Evolutionary conservation across 1,284 basidiomycete species (phyloP).

Genomic region (Fistulinella cinereoalba): DNA sequence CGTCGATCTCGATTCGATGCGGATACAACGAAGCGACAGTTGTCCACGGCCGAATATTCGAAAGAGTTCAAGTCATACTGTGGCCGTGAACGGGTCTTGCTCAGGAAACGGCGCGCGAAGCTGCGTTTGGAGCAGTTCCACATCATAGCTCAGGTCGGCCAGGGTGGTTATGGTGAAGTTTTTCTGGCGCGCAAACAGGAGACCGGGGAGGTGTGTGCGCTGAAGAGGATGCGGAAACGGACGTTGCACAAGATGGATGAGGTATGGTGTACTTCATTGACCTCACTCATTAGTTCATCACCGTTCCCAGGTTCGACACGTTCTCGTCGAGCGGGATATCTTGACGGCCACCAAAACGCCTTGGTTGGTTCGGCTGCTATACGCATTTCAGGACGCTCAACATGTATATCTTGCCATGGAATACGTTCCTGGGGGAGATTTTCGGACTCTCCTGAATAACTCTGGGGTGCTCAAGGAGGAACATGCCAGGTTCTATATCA

Average conservation of each 20-base stretch:
- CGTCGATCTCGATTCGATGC: conserved; percentile 77
- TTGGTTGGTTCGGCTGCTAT: conserved; percentile 89
- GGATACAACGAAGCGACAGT: conserved; percentile 71
- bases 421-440: conserved; percentile 96
- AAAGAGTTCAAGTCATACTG: conserved; percentile 90
- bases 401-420: conserved; percentile 97
- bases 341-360: conserved; percentile 93
- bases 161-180: conserved; percentile 96
- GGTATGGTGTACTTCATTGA: conserved; percentile 39
- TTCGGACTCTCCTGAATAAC: conserved; percentile 93
- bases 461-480: conserved; percentile 95
- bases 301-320: conserved; percentile 73
- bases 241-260: conserved; percentile 97
- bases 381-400: conserved; percentile 90
- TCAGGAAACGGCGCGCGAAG: conserved; percentile 86
- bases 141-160: conserved; percentile 95
- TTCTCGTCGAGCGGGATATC: conserved; percentile 95
- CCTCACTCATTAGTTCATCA: conserved; percentile 6
- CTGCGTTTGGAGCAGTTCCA: conserved; percentile 88
- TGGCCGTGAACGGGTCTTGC: conserved; percentile 85
- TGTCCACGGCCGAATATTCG: conserved; percentile 62
- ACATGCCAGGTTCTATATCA: conserved; percentile 91
- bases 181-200: conserved; percentile 91
- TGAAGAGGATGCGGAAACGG: conserved; percentile 94
- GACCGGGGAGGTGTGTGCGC: conserved; percentile 89